Percentiles rank a stretch among this genome's conserved stretches.
Evolutionary conservation across 2,329 filamentous ascomycete genomes (phyloP).

Genomic region (Trichoderma lentiforme): DNA sequence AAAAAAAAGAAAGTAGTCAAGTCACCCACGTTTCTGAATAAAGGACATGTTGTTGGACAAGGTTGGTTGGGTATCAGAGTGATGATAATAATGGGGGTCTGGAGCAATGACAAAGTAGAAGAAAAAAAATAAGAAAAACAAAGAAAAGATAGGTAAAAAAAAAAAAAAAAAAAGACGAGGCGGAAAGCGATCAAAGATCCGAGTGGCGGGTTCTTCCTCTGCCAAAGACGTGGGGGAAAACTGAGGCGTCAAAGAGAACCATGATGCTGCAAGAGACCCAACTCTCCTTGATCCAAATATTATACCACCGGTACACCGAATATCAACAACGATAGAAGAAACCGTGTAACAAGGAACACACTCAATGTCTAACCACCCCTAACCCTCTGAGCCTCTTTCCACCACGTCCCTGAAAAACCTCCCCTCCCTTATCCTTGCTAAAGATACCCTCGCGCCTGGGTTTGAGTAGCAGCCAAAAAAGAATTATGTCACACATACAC

Average conservation of each 20-base stretch:
- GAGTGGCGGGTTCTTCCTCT: constrained; percentile 1
- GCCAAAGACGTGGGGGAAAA: constrained; percentile 4
- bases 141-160: background rate
- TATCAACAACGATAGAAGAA: constrained; percentile 20
- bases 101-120: background rate
- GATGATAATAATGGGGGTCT: constrained; percentile 14
- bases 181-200: background rate
- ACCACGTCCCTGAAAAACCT: constrained; percentile 8
- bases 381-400: background rate
- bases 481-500: background rate
- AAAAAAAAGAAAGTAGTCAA: background rate
- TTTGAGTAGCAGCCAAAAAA: constrained; percentile 10
- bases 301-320: constrained; percentile 23
- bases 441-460: constrained; percentile 10
- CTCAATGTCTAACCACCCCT: constrained; percentile 23
- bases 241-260: constrained; percentile 8
- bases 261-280: constrained; percentile 15
- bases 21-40: background rate
- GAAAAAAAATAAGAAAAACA: background rate
- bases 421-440: background rate
- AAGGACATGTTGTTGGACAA: constrained; percentile 7
- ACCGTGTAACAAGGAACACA: constrained; percentile 22
- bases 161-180: background rate
- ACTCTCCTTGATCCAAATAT: constrained; percentile 22
- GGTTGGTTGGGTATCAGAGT: constrained; percentile 16